Evolutionary conservation across 768 basidiomycete genomes (phyloP).

Genomic region (Tylopilus balloui): DNA sequence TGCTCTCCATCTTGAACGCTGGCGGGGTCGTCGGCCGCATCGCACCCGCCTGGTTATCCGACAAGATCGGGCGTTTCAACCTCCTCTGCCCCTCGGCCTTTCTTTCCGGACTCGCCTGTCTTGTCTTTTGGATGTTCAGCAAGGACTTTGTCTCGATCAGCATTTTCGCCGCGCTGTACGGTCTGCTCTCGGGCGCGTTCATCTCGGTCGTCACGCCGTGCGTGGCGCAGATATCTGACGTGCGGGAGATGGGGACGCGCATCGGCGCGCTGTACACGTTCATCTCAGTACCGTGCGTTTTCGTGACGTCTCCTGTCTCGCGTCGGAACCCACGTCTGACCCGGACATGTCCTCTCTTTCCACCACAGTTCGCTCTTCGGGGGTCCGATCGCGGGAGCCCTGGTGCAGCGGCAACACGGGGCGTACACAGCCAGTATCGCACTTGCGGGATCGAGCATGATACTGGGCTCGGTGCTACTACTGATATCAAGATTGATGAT

Average conservation of each 20-base stretch:
- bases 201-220: conserved; percentile 65
- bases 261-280: conserved; percentile 63
- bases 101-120: conserved; percentile 55
- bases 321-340: not conserved
- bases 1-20: conserved; percentile 65
- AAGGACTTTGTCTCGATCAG: conserved; percentile 38
- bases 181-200: conserved; percentile 65
- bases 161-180: conserved; percentile 53
- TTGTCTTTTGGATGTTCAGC: conserved; percentile 54
- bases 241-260: conserved; percentile 53
- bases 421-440: conserved; percentile 49
- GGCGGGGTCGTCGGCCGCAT: conserved; percentile 64
- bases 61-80: conserved; percentile 63
- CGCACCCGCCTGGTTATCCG: conserved; percentile 59
- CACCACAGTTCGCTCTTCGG: conserved; percentile 53
- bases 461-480: conserved; percentile 57
- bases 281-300: conserved; percentile 66
- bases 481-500: conserved; percentile 47
- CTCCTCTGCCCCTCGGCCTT: conserved; percentile 60
- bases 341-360: not conserved
- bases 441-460: conserved; percentile 55
- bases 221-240: conserved; percentile 60
- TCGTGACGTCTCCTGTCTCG: not conserved
- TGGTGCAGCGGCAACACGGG: conserved; percentile 45
- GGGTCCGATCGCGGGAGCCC: conserved; percentile 57